Percentiles rank a stretch among this genome's conserved stretches.
phyloP scores from a whole-genome alignment of 139 green algal species.

The Chlamydomonas sphaeroides region DNA sequence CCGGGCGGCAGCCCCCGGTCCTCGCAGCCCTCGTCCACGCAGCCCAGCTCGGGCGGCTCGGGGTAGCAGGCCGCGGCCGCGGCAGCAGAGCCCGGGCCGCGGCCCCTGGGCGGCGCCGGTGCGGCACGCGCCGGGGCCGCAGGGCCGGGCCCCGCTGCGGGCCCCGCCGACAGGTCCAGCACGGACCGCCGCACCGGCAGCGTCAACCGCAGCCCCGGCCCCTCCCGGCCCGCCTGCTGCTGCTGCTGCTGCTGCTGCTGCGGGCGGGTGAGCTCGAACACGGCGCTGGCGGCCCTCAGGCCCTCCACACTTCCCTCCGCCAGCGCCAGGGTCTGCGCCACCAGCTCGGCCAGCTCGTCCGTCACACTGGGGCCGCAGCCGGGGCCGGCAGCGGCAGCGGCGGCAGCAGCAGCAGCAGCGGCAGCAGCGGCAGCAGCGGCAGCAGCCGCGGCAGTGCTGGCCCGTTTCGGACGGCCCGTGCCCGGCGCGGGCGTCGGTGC shows the following conservation, averaged over 20 bases:
- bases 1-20: not conserved
- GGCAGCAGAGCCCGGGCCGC: not conserved
- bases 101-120: no score
- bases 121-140: not conserved
- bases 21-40: conserved; percentile 27
- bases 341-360: conserved; percentile 12
- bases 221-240: not conserved
- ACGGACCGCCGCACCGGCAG: not conserved
- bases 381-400: not conserved
- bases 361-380: not conserved
- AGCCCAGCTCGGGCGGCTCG: not conserved
- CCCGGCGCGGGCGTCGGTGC: no score
- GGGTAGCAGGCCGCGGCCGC: not conserved
- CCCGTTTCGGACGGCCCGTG: no score
- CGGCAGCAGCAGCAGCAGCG: not conserved
- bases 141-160: not conserved
- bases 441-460: no score
- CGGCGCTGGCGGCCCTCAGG: not conserved
- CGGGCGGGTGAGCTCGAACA: not conserved
- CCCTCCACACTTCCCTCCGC: conserved; percentile 3
- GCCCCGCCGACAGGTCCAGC: not conserved
- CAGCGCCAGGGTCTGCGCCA: conserved; percentile 1
- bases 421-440: not conserved
- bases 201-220: not conserved
- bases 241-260: not conserved